These are phyloP conservation scores for Boeremia exigua DNA, from an alignment of 2,329 filamentous ascomycete genomes.

Conservation along the genomic window DNA sequence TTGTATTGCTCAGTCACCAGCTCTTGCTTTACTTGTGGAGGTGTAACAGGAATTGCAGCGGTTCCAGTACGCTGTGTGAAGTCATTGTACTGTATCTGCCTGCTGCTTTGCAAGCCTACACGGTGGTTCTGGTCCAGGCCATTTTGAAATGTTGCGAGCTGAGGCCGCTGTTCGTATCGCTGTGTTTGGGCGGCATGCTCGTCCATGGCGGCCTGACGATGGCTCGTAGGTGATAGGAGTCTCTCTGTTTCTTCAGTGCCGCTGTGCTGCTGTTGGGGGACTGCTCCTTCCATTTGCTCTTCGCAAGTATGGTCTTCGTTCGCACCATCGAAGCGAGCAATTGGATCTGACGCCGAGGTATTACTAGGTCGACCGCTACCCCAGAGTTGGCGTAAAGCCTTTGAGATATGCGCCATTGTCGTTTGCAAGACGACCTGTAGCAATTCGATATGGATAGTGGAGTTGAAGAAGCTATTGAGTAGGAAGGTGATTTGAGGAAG, in stretches of 20 bases:
- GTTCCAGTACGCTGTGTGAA: background rate
- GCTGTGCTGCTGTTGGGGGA: background rate
- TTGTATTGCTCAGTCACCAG: background rate
- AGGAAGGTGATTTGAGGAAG: background rate
- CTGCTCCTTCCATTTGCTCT: no score
- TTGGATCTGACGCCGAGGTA: background rate
- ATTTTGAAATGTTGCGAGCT: background rate
- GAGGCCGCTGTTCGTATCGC: background rate
- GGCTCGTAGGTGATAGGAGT: background rate
- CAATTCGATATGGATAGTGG: background rate
- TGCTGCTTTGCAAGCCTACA: background rate
- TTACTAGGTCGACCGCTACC: background rate
- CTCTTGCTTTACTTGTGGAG: background rate
- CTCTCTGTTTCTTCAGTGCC: background rate
- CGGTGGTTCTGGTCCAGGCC: background rate
- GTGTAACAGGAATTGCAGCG: background rate
- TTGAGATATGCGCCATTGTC: conserved; percentile 1
- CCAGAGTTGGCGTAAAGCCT: background rate
- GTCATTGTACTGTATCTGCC: background rate
- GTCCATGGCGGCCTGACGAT: background rate
- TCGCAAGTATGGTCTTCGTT: background rate
- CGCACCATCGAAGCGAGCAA: conserved; percentile 2
- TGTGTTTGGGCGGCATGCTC: background rate
- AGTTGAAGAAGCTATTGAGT: background rate
- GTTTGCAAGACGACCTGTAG: background rate